Base-by-base conservation (phyloP, 2,329 filamentous ascomycete species). In the Colletotrichum lindemuthianum region DNA sequence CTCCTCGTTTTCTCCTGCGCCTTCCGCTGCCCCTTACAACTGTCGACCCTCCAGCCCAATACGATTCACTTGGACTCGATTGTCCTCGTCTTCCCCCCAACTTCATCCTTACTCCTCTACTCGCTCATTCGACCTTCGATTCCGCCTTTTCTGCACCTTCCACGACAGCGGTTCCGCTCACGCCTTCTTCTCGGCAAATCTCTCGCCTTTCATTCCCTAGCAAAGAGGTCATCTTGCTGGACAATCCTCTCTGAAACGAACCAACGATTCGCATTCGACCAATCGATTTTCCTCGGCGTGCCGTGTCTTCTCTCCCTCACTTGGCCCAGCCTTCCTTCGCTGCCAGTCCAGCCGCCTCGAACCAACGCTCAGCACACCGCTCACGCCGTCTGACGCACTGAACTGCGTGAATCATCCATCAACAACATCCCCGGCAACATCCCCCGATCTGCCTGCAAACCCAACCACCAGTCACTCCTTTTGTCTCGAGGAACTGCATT, bases 381-480 rank as follows among this genome's bases (percentile, higher is more conserved):
- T 24, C 33, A 59, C 56, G 49, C 56, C 60, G 53, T 50, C 16
- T 51, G 40, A 43, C 57, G 57, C 58, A 47, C 45, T 55, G 56
- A 36, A 57, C 47, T 11, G 47, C 58, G 24, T 24, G 36, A 40
- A 57, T 37, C 15, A 24, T 40, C 47, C 50, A 59, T 2, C 39
- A 60, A 60, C 49, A 54, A 52, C 41, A 41, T 56, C 54, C 54
- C 12, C 41, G 59, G 48, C 47, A 48, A 47, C n/a, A 51, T 59
- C 32, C 43, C 15, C 40, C 11, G 11, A 43, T 55, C 34, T 50
- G 43, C 37, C 37, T 13, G n/a, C 52, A 12, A 51, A 32, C 59
- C 56, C 63, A 64, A 66, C 52, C 63, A 63, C 63, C 63, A 64
- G 59, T 66, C 63, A 54, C 63, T 66, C 63, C 48, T 66, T 66